Conservation (phyloP, 495 filamentous ascomycete species). For the Aspergillus baeticus region DNA sequence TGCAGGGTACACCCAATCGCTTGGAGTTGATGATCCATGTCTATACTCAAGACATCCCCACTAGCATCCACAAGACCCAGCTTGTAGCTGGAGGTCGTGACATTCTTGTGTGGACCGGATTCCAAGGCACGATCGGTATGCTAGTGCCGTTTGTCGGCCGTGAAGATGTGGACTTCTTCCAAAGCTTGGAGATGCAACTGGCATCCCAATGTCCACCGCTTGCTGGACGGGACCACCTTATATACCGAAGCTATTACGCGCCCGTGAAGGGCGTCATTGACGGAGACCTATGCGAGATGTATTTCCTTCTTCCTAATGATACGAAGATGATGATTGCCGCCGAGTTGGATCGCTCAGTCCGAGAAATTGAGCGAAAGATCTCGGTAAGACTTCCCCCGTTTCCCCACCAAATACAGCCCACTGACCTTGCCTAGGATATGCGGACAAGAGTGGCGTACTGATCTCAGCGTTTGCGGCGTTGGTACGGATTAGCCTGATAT, state of each 20-base stretch:
- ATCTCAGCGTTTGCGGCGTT: conserved; percentile 30
- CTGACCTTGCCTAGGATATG: conserved; percentile 64
- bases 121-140: conserved; percentile 91
- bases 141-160: conserved; percentile 85
- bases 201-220: conserved; percentile 80
- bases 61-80: conserved; percentile 82
- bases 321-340: conserved; percentile 93
- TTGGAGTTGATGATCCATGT: conserved; percentile 82
- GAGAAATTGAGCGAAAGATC: conserved; percentile 94
- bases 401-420: neutral
- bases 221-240: conserved; percentile 89
- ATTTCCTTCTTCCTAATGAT: conserved; percentile 74
- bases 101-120: conserved; percentile 86
- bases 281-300: conserved; percentile 96
- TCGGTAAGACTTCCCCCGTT: conserved; percentile 57
- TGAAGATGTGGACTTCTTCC: conserved; percentile 97
- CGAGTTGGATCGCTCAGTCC: conserved; percentile 84
- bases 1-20: conserved; percentile 84
- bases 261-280: conserved; percentile 97
- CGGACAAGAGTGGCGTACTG: conserved; percentile 83
- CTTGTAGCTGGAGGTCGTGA: conserved; percentile 90
- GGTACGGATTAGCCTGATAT: conserved; percentile 15
- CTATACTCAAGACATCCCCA: conserved; percentile 89
- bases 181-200: conserved; percentile 84
- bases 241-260: conserved; percentile 94